Conservation (phyloP, 1,139 yeast species). For the Yamadazyma diddensiae region DNA sequence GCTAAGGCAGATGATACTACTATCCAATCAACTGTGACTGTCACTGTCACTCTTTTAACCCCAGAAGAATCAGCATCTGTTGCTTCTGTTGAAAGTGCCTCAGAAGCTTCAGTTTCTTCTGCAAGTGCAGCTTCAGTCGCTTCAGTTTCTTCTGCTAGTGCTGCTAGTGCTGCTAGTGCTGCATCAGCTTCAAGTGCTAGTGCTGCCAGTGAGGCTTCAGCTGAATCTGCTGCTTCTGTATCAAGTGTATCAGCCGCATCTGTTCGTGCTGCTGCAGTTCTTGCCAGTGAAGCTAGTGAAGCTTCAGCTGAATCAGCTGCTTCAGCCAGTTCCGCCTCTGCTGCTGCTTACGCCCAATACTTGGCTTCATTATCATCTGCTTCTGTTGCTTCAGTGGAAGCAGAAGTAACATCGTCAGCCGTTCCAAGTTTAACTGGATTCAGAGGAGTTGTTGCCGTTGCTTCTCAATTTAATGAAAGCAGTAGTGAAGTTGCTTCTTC, state of each 20-base stretch:
- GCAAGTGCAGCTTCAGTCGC: constrained; percentile 18
- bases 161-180: constrained; percentile 13
- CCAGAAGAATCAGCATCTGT: constrained; percentile 38
- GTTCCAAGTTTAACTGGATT: constrained; percentile 31
- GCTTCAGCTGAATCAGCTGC: constrained; percentile 15
- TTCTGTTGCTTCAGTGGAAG: constrained; percentile 16
- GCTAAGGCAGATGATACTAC: constrained; percentile 44
- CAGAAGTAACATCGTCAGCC: constrained; percentile 11
- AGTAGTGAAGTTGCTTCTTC: constrained; percentile 8
- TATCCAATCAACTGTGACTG: constrained; percentile 36
- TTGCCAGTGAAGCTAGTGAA: no score
- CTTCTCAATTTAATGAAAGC: constrained; percentile 27
- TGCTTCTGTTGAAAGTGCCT: constrained; percentile 18
- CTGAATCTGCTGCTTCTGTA: constrained; percentile 15
- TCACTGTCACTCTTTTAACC: constrained; percentile 42
- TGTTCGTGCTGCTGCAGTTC: constrained; percentile 20
- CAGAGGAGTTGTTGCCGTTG: constrained; percentile 47
- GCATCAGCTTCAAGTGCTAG: constrained; percentile 13
- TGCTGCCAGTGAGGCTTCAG: constrained; percentile 13
- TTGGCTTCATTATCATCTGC: constrained; percentile 15
- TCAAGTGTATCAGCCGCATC: constrained; percentile 16
- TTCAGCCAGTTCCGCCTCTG: constrained; percentile 18
- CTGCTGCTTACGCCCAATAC: constrained; percentile 16
- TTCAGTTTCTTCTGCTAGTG: constrained; percentile 14
- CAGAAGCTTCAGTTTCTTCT: constrained; percentile 9